Conservation (phyloP, 352 stramenopile species). For the Pythium volutum region DNA sequence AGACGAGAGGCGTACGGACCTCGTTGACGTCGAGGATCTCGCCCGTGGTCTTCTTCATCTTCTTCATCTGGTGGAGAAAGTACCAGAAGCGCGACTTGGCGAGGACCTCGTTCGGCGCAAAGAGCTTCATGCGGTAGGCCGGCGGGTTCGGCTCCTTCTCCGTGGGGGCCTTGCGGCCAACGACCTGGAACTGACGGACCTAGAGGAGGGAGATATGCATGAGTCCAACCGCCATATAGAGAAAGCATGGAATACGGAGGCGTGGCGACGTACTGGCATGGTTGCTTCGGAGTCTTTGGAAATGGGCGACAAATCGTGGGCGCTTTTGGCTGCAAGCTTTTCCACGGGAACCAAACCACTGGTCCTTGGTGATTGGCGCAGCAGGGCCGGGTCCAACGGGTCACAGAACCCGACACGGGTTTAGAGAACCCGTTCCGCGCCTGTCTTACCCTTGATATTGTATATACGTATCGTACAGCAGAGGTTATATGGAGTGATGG, state of each 20-base stretch:
- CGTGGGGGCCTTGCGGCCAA: conserved; percentile 98
- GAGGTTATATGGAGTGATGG: background rate
- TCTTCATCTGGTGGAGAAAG: conserved; percentile 99
- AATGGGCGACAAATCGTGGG: no score
- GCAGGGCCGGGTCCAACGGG: background rate
- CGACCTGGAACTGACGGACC: conserved; percentile 99
- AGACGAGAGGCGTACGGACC: conserved; percentile 51
- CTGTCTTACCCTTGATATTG: background rate
- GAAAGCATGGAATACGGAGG: background rate
- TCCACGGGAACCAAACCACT: no score
- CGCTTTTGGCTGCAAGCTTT: no score
- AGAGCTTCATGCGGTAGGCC: conserved; percentile 99
- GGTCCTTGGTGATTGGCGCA: conserved; percentile 9
- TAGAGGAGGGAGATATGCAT: conserved; percentile 13
- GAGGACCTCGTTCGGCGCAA: conserved; percentile 96
- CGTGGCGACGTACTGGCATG: conserved; percentile 17
- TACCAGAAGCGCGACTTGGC: conserved; percentile 99
- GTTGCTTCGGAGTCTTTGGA: conserved; percentile 31
- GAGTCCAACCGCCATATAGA: background rate
- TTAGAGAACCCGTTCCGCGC: background rate
- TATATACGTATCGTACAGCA: background rate
- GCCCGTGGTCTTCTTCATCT: conserved; percentile 99
- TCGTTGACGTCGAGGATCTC: conserved; percentile 99
- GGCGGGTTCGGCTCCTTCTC: conserved; percentile 97
- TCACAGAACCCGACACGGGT: background rate